phyloP scores from a whole-genome alignment of 2,329 filamentous ascomycete genomes.

The Ophiocordyceps camponoti-floridani region DNA sequence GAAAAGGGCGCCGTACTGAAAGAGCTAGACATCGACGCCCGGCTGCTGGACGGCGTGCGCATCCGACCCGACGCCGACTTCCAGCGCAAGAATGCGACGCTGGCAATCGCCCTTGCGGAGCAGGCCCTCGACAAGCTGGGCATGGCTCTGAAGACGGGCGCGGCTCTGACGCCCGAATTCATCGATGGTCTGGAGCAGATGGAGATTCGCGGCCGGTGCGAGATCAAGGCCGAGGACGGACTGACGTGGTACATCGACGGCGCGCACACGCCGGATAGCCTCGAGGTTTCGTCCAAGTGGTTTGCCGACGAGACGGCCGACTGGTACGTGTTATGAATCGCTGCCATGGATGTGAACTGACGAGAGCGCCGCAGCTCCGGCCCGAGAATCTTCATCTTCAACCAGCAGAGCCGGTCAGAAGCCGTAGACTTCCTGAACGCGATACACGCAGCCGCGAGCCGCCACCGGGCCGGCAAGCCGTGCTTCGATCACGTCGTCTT shows the following conservation, averaged over 20 bases:
- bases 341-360: background rate
- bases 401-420: constrained; percentile 50
- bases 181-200: constrained; percentile 56
- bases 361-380: constrained; percentile 11
- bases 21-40: constrained; percentile 26
- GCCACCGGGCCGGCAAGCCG: constrained; percentile 7
- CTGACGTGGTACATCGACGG: constrained; percentile 82
- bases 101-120: constrained; percentile 34
- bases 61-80: constrained; percentile 35
- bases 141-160: constrained; percentile 6
- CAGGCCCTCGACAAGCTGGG: constrained; percentile 26
- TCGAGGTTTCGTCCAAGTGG: constrained; percentile 67
- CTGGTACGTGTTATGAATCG: constrained; percentile 8
- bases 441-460: constrained; percentile 19
- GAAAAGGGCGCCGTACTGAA: constrained; percentile 31
- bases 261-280: constrained; percentile 81
- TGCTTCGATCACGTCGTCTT: constrained; percentile 62
- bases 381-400: constrained; percentile 58
- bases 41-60: constrained; percentile 23
- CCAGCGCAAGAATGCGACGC: constrained; percentile 39
- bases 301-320: constrained; percentile 40
- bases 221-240: constrained; percentile 32
- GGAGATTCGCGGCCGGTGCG: constrained; percentile 65
- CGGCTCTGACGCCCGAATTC: constrained; percentile 42
- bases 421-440: constrained; percentile 33